Base-by-base conservation (phyloP, 2,329 filamentous ascomycete genomes). In the Leptographium galeiforme region DNA sequence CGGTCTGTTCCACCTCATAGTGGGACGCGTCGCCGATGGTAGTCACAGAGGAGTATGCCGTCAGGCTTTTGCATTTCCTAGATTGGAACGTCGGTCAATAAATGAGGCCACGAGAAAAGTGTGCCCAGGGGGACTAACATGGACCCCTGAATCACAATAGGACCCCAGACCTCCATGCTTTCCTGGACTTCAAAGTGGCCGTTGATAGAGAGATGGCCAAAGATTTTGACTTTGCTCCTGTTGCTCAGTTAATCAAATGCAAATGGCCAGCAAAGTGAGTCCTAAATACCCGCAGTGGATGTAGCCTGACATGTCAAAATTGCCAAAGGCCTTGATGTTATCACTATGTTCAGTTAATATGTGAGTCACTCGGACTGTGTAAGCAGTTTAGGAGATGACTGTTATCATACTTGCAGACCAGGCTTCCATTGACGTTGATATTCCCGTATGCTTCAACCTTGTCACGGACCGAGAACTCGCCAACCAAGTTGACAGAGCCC, bases 371-470 rank as follows among this genome's bases (percentile, higher is more conserved):
- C 18, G 12, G 2, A 13, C 8, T 36, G 8, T 6, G 19, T 8
- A 18, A n/a, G 6, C 38, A 1, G 10, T 8, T 41, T 8, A 11
- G 10, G 7, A n/a, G 16, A 41, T 19, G 16, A 16, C 4, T 39
- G 14, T 25, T 6, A 8, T 2, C 70, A 53, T 59, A 73, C 72
- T 65, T 64, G 66, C 70, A 73, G 14, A 62, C 68, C 55, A 75
- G 56, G 49, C 63, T 70, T 39, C 72, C 72, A 18, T 66, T 66
- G 33, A 74, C 63, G 6, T 65, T 64, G 40, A 75, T 67, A 52
- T 64, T 62, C 4, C 72, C 72, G 50, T 75, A 75, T 12, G 72
- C 72, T 56, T 76, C 72, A 34, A 75, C 65, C 51, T 67, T 67
- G 34, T 72, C 72, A 6, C 63, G 62, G n/a, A 76, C 64, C 18